Evolutionary conservation across 768 basidiomycete genomes (phyloP).

Genomic region (Terana coerulea): DNA sequence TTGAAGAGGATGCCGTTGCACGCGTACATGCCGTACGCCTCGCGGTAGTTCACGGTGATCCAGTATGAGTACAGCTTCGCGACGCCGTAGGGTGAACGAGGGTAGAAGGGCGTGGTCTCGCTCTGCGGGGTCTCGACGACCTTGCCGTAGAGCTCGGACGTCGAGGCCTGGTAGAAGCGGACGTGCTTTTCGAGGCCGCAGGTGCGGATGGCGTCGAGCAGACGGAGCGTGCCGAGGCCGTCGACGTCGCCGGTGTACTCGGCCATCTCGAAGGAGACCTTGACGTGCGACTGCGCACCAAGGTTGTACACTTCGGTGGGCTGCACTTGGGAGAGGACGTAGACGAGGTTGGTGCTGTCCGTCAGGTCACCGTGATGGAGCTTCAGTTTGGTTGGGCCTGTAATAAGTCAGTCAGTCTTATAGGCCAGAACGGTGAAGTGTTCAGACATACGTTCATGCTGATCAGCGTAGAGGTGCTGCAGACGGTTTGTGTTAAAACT

Average conservation of each 20-base stretch:
- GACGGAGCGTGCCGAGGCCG: constrained; percentile 88
- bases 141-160: constrained; percentile 96
- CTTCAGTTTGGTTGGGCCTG: constrained; percentile 75
- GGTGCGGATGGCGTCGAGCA: constrained; percentile 94
- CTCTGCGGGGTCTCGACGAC: constrained; percentile 94
- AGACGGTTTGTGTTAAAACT: constrained; percentile 97
- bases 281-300: constrained; percentile 97
- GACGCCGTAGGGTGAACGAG: constrained; percentile 94
- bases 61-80: constrained; percentile 93
- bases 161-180: constrained; percentile 97
- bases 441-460: constrained; percentile 73
- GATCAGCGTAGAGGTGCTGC: constrained; percentile 90
- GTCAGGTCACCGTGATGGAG: constrained; percentile 91
- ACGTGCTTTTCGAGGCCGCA: constrained; percentile 91
- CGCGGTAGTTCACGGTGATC: constrained; percentile 90
- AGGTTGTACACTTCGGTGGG: constrained; percentile 98
- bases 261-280: constrained; percentile 99
- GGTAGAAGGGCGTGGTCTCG: constrained; percentile 97
- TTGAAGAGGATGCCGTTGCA: constrained; percentile 98
- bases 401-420: constrained; percentile 20
- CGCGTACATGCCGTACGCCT: constrained; percentile 95
- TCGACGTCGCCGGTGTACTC: constrained; percentile 99
- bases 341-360: constrained; percentile 96
- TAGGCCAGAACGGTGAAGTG: background rate
- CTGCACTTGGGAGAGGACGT: constrained; percentile 91